Evolutionary conservation across 352 stramenopile genomes (phyloP).

Genomic region (Discostella stelligera): DNA sequence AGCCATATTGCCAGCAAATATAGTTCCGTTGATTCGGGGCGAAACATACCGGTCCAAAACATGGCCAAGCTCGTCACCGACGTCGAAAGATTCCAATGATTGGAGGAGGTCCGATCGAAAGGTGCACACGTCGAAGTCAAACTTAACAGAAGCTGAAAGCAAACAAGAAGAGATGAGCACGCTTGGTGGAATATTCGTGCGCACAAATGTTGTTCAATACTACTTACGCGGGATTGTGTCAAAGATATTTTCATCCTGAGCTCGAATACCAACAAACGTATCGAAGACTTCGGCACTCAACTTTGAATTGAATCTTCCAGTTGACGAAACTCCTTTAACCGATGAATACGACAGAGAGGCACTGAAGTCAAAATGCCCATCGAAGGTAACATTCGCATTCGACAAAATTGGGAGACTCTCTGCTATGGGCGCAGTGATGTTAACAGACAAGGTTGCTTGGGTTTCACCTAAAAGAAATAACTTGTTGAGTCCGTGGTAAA

Average conservation of each 20-base stretch:
- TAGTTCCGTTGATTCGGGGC: neutral
- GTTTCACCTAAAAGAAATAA: conserved; percentile 27
- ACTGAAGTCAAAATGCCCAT: conserved; percentile 17
- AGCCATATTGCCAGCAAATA: neutral
- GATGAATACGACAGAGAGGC: conserved; percentile 6
- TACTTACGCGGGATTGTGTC: conserved; percentile 36
- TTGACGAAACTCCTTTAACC: neutral
- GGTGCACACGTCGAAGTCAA: conserved; percentile 36
- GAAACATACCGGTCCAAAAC: conserved; percentile 29
- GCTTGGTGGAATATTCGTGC: neutral
- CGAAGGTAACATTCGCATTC: conserved; percentile 10
- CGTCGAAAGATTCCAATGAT: conserved; percentile 18
- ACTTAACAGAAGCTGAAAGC: conserved; percentile 26
- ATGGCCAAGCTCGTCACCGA: conserved; percentile 7
- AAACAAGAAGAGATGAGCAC: neutral
- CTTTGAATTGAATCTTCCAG: conserved; percentile 10
- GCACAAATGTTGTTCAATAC: neutral
- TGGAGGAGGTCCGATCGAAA: conserved; percentile 8
- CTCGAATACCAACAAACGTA: conserved; percentile 16
- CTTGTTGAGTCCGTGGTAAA: conserved; percentile 17
- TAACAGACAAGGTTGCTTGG: neutral
- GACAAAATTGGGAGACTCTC: conserved; percentile 12
- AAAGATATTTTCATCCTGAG: conserved; percentile 36
- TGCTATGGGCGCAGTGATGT: neutral
- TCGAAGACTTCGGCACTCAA: conserved; percentile 8